phyloP scores from a whole-genome alignment of 371 early-diverging fungal genomes.

The Funneliformis caledonium region DNA sequence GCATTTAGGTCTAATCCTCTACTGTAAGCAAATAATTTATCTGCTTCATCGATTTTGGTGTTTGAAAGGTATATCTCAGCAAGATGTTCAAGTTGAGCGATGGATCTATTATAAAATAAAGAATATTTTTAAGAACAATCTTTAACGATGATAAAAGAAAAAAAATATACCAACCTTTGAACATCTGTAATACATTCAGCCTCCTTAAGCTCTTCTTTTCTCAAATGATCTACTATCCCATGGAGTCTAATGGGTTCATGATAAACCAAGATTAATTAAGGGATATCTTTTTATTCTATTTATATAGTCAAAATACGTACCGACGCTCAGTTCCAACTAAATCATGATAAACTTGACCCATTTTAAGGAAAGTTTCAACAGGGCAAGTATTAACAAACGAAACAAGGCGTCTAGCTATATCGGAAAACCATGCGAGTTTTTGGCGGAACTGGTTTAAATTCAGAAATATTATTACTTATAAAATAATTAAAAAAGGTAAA shows the following conservation, averaged over 20 bases:
- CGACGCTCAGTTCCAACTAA: conserved; percentile 71
- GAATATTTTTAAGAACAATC: neutral
- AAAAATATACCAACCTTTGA: conserved; percentile 4
- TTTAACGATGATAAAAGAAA: neutral
- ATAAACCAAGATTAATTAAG: neutral
- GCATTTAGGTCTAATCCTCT: conserved; percentile 66
- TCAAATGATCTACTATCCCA: conserved; percentile 70
- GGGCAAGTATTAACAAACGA: conserved; percentile 70
- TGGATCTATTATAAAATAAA: conserved; percentile 49
- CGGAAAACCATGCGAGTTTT: conserved; percentile 72
- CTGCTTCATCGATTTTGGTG: conserved; percentile 48
- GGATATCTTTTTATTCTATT: neutral
- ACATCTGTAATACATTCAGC: conserved; percentile 23
- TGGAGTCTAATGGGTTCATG: conserved; percentile 54
- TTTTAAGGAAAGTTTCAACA: conserved; percentile 67
- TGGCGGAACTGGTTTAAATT: conserved; percentile 58
- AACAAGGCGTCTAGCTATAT: conserved; percentile 68
- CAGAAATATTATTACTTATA: conserved; percentile 10
- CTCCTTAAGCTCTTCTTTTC: conserved; percentile 66
- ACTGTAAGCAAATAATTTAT: conserved; percentile 61
- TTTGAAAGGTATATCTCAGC: conserved; percentile 62
- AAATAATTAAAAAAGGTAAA: neutral
- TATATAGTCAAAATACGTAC: conserved; percentile 34
- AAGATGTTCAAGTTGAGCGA: conserved; percentile 70
- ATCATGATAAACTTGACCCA: conserved; percentile 75